Conservation (phyloP, 202 grass and related monocot genomes). For the Elaeis oleifera region DNA sequence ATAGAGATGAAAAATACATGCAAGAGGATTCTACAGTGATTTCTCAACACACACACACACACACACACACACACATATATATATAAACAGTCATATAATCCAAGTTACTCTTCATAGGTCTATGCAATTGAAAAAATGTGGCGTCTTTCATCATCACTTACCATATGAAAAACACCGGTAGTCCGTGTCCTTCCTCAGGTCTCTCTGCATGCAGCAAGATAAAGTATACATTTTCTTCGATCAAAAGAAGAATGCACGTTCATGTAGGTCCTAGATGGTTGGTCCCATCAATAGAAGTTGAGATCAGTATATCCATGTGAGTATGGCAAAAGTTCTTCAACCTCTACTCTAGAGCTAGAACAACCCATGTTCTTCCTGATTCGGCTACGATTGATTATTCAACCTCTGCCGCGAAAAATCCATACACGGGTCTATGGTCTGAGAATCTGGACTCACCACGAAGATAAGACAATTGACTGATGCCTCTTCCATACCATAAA, state of each 20-base stretch:
- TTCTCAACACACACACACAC: too few relatives aligned
- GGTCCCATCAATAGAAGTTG: conserved; percentile 32
- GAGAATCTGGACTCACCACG: conserved; percentile 91
- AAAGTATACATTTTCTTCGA: too few relatives aligned
- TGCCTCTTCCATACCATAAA: conserved; percentile 65
- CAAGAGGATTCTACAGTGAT: too few relatives aligned
- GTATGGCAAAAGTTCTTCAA: conserved; percentile 85
- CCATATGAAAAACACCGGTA: too few relatives aligned
- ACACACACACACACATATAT: too few relatives aligned
- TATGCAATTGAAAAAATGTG: too few relatives aligned
- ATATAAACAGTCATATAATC: too few relatives aligned
- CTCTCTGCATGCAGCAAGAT: too few relatives aligned
- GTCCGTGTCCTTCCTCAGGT: too few relatives aligned
- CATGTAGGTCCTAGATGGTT: not conserved
- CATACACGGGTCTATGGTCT: conserved; percentile 83
- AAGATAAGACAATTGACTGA: conserved; percentile 61
- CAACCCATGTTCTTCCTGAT: conserved; percentile 43
- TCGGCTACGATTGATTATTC: conserved; percentile 54
- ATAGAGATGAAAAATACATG: too few relatives aligned
- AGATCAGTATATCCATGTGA: conserved; percentile 51
- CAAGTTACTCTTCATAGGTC: too few relatives aligned
- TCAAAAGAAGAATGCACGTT: conserved; percentile 19
- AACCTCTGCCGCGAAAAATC: conserved; percentile 77
- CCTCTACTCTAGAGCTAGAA: conserved; percentile 74
- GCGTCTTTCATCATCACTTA: too few relatives aligned